These are phyloP conservation scores for Blastobotrys petasosporus DNA, from an alignment of 1,139 yeast genomes.

Conservation along the genomic window DNA sequence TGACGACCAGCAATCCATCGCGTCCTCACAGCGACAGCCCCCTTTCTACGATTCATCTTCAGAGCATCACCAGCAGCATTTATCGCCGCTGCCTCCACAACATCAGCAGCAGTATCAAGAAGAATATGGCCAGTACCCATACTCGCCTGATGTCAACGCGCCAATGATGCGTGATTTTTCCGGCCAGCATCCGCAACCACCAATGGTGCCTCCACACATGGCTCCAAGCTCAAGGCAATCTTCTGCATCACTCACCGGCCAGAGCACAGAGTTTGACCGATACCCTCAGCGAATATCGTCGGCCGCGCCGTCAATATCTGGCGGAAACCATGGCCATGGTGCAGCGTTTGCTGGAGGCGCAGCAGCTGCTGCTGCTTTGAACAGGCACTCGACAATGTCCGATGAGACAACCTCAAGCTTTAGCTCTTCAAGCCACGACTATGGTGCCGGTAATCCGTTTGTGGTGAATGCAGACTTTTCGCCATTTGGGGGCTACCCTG, in stretches of 20 bases:
- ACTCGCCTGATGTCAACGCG: constrained; percentile 9
- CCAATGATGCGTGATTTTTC: constrained; percentile 12
- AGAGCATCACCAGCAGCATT: constrained; percentile 1
- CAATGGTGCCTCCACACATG: constrained; percentile 12
- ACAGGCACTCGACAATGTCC: constrained; percentile 25
- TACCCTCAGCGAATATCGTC: constrained; percentile 35
- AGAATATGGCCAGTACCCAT: constrained; percentile 10
- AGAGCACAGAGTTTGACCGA: constrained; percentile 34
- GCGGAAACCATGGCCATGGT: constrained; percentile 21
- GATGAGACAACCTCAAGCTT: constrained; percentile 25
- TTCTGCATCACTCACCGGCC: constrained; percentile 22
- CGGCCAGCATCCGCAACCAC: constrained; percentile 7
- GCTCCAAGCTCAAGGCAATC: constrained; percentile 21
- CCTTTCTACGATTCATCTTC: constrained; percentile 4
- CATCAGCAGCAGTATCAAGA: constrained; percentile 9
- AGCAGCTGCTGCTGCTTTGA: constrained; percentile 9
- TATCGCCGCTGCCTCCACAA: constrained; percentile 11
- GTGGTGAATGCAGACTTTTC: constrained; percentile 43
- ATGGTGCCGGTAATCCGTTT: constrained; percentile 25
- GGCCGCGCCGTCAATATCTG: constrained; percentile 27
- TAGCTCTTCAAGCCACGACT: constrained; percentile 22
- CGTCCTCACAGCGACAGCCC: constrained; percentile 4
- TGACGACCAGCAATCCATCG: constrained; percentile 3
- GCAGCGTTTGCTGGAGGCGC: constrained; percentile 9
- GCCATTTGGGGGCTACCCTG: constrained; percentile 95